phyloP scores from a whole-genome alignment of 1,139 yeast species.

The Candida smagusa region DNA sequence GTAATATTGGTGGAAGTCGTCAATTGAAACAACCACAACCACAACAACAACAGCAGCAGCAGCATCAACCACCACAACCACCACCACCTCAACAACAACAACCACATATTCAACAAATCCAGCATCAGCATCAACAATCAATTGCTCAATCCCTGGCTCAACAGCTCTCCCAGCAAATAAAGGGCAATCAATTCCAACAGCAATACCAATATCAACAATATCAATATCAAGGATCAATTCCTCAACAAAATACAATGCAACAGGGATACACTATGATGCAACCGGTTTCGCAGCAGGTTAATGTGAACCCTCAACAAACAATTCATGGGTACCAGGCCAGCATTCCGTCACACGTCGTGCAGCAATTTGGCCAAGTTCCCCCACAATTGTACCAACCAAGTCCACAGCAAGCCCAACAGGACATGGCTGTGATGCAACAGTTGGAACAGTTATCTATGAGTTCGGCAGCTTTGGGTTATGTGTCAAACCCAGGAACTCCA shows the following conservation, averaged over 20 bases:
- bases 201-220: constrained; percentile 1
- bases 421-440: constrained; percentile 43
- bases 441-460: constrained; percentile 48
- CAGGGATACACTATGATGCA: constrained; percentile 3
- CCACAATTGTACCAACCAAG: constrained; percentile 3
- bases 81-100: constrained; percentile 10
- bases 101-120: constrained; percentile 9
- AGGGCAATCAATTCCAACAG: constrained; percentile 2
- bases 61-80: constrained; percentile 7
- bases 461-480: constrained; percentile 49
- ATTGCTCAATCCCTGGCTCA: constrained; percentile 1
- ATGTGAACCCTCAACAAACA: background rate
- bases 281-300: constrained; percentile 1
- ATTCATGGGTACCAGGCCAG: constrained; percentile 1
- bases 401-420: constrained; percentile 17
- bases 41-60: constrained; percentile 11
- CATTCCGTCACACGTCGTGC: constrained; percentile 4
- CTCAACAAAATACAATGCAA: background rate
- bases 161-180: background rate
- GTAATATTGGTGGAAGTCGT: constrained; percentile 5
- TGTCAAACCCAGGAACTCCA: constrained; percentile 45
- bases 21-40: constrained; percentile 8
- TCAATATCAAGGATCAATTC: constrained; percentile 2
- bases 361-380: constrained; percentile 4
- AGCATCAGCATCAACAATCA: constrained; percentile 1